A percentile compares a stretch with the other conserved stretches of the same genome.
These are phyloP conservation scores for Aspergillus cejpii DNA, from an alignment of 2,329 filamentous ascomycete genomes.

Conservation along the genomic window DNA sequence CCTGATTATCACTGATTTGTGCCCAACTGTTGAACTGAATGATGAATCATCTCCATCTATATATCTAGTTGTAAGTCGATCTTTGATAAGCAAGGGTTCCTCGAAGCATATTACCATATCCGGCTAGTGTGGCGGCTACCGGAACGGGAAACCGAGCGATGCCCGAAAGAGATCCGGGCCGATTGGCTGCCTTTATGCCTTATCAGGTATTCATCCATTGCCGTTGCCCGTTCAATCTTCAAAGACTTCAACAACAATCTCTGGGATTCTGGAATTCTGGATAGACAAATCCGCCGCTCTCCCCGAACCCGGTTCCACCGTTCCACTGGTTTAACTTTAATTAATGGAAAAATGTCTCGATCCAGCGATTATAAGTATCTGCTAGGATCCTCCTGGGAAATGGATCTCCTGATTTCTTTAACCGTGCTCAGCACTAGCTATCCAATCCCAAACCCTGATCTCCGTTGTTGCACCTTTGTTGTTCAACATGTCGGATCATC, in stretches of 20 bases:
- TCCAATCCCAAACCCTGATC: neutral
- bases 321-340: neutral
- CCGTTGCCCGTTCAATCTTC: too few species aligned
- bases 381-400: neutral
- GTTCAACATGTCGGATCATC: slow-evolving; percentile 1
- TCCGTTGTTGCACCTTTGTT: neutral
- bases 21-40: too few species aligned
- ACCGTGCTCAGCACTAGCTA: neutral
- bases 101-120: slow-evolving; percentile 20
- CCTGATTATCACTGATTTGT: too few species aligned
- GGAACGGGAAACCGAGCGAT: slow-evolving; percentile 15
- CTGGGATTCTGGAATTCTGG: too few species aligned
- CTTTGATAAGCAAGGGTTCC: too few species aligned
- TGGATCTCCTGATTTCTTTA: neutral
- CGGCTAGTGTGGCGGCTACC: slow-evolving; percentile 11
- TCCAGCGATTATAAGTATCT: slow-evolving; percentile 3
- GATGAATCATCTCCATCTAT: too few species aligned
- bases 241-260: too few species aligned
- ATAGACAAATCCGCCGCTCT: neutral
- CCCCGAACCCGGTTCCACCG: neutral
- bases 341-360: neutral
- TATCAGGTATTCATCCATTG: too few species aligned
- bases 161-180: slow-evolving; percentile 3
- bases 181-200: slow-evolving; percentile 6
- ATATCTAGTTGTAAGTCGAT: too few species aligned